A percentile compares a stretch with the other conserved stretches of the same genome.
Conservation (phyloP, 768 basidiomycete species). For the Phlebiopsis flavidoalba region DNA sequence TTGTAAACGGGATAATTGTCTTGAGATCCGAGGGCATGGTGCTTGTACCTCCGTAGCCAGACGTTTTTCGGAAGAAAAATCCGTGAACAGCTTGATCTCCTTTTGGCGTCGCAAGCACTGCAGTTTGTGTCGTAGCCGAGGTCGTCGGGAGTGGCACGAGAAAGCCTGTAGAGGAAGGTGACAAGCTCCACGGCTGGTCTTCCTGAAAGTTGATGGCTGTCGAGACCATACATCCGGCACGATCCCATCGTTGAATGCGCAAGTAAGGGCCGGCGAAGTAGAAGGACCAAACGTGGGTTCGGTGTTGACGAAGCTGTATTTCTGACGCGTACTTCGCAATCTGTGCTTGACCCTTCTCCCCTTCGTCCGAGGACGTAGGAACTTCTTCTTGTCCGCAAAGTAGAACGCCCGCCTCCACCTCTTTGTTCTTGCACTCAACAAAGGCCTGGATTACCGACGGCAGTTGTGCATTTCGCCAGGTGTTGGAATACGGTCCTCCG, state of each 20-base stretch:
- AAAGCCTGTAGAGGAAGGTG: neutral
- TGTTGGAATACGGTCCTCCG: no score
- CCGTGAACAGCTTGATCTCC: neutral
- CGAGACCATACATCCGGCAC: neutral
- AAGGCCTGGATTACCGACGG: neutral
- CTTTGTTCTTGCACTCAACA: neutral
- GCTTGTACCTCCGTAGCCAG: neutral
- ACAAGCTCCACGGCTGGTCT: neutral
- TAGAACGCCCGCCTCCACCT: neutral
- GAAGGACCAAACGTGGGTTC: neutral
- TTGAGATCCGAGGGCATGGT: neutral
- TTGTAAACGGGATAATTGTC: neutral
- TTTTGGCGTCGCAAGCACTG: neutral
- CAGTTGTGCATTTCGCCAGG: neutral
- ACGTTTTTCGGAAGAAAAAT: neutral
- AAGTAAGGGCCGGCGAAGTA: neutral
- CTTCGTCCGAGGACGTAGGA: neutral
- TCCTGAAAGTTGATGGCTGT: neutral
- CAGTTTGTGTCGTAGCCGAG: neutral
- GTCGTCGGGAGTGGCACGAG: neutral
- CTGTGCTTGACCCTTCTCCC: neutral
- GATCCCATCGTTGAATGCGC: slow-evolving; percentile 8
- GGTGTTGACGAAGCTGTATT: neutral
- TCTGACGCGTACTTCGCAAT: neutral
- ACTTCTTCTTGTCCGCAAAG: neutral